Conservation (phyloP, 495 filamentous ascomycete species). For the Penicillium verhagenii region DNA sequence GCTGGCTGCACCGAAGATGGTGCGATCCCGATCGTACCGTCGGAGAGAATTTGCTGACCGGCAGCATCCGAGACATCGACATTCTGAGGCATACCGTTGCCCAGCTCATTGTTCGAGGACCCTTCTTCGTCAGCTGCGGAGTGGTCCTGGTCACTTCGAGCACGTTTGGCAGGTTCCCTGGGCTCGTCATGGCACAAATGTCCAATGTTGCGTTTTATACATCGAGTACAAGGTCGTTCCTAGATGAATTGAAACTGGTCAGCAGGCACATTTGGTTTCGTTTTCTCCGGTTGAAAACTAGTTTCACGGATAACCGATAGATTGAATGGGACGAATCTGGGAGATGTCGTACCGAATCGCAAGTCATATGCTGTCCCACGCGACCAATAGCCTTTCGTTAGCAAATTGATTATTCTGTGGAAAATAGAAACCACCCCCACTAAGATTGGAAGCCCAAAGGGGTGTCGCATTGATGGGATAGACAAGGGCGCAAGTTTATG, state of each 20-base stretch:
- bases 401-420: slow-evolving; percentile 20
- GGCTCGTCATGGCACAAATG: slow-evolving; percentile 98
- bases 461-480: slow-evolving; percentile 2
- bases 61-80: slow-evolving; percentile 44
- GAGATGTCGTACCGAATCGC: slow-evolving; percentile 86
- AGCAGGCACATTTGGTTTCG: slow-evolving; percentile 23
- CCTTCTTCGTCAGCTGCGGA: slow-evolving; percentile 59
- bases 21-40: slow-evolving; percentile 36
- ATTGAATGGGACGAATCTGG: slow-evolving; percentile 24
- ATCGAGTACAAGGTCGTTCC: slow-evolving; percentile 95
- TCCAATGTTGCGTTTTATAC: slow-evolving; percentile 98
- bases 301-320: slow-evolving; percentile 26
- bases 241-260: slow-evolving; percentile 37
- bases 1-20: slow-evolving; percentile 34
- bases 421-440: not conserved
- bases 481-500: not conserved
- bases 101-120: slow-evolving; percentile 48
- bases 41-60: slow-evolving; percentile 40
- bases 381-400: slow-evolving; percentile 38
- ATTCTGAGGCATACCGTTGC: slow-evolving; percentile 35
- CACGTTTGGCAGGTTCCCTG: slow-evolving; percentile 73
- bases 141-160: slow-evolving; percentile 67
- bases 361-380: slow-evolving; percentile 93
- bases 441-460: not conserved
- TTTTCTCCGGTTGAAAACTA: slow-evolving; percentile 11